Conservation (phyloP, 306 rosid genomes). For the Alnus rubra region DNA sequence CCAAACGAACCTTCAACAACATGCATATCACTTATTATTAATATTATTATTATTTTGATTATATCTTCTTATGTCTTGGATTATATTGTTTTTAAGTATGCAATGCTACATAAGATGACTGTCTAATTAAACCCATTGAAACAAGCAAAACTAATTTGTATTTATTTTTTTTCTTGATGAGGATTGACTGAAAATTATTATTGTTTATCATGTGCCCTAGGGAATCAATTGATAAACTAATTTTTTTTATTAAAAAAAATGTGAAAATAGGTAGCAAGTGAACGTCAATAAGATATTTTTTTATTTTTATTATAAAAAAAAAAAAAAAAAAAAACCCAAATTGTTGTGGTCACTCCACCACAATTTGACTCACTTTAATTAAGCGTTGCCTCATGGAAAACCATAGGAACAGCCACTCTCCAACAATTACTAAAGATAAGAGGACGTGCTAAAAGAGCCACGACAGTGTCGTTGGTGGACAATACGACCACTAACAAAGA, state of each 20-base stretch:
- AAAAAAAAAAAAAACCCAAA: neutral
- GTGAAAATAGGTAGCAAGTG: neutral
- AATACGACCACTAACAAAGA: too few species aligned
- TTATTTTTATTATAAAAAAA: neutral
- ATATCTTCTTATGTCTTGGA: too few species aligned
- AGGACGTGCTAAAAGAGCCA: too few species aligned
- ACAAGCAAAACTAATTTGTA: neutral
- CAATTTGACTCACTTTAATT: neutral
- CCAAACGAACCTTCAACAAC: too few species aligned
- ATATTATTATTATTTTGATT: too few species aligned
- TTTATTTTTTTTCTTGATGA: neutral
- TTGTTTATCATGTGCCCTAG: neutral
- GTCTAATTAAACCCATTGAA: too few species aligned
- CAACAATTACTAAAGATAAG: too few species aligned
- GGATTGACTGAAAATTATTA: constrained; percentile 1
- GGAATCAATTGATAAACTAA: neutral
- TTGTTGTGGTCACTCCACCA: neutral
- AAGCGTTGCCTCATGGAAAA: neutral
- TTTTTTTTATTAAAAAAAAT: neutral
- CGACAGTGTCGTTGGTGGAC: too few species aligned
- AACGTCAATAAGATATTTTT: neutral
- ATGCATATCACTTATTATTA: too few species aligned
- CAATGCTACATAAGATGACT: too few species aligned
- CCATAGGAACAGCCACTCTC: neutral
- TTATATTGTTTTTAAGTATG: neutral